phyloP scores from a whole-genome alignment of 139 green algal species.

The Chlamydomonas incerta region DNA sequence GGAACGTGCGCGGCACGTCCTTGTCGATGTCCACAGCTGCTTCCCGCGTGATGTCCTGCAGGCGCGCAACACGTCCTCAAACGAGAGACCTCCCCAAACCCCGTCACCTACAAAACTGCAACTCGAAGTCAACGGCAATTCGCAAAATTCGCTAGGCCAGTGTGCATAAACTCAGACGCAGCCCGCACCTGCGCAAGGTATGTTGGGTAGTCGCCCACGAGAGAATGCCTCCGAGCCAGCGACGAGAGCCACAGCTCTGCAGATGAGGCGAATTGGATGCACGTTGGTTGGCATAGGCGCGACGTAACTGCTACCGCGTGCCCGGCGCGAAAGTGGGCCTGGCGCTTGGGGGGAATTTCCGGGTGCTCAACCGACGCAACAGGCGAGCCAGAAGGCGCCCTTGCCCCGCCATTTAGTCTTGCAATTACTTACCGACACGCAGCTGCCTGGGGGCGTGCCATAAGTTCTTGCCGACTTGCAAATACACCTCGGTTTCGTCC shows the following conservation, averaged over 20 bases:
- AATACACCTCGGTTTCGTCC: constrained; percentile 52
- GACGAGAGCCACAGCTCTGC: constrained; percentile 68
- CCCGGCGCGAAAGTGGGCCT: neutral
- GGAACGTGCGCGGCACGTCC: constrained; percentile 83
- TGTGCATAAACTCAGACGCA: constrained; percentile 34
- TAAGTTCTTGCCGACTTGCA: constrained; percentile 61
- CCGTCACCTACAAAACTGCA: neutral
- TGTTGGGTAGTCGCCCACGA: constrained; percentile 22
- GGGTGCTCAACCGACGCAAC: neutral
- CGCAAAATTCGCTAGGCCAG: too few species aligned
- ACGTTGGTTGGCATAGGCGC: neutral
- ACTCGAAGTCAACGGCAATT: too few species aligned
- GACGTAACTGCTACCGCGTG: neutral
- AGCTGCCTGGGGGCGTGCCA: constrained; percentile 29
- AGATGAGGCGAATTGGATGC: neutral
- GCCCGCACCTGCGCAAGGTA: constrained; percentile 39
- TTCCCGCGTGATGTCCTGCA: constrained; percentile 46
- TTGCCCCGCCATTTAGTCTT: too few species aligned
- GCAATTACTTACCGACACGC: neutral
- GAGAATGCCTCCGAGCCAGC: constrained; percentile 46
- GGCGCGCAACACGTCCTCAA: neutral
- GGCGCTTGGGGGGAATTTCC: neutral
- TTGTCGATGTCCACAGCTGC: constrained; percentile 83
- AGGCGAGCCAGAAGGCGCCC: neutral
- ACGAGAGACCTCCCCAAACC: too few species aligned